Evolutionary conservation across 345 rosid genomes (phyloP), one percentile per base, ranked within the genome.

Genomic region (Xanthoceras sorbifolium): DNA sequence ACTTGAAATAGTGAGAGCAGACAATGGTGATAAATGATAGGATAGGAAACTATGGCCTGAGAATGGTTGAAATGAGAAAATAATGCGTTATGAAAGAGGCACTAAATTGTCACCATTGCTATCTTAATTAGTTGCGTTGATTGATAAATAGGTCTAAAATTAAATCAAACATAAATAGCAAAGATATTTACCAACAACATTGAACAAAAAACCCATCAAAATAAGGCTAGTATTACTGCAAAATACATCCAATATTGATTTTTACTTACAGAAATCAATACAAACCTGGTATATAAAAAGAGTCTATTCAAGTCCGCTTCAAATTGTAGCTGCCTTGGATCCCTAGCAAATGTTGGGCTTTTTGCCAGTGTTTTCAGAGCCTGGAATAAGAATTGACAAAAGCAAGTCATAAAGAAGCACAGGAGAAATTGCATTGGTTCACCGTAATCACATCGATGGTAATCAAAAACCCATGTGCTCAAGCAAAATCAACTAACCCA

Each of bases 291-390:
- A 75, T 79, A 91, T 38, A 94, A 79, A 77, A 94, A 94, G 61
- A 92, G 93, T 28, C 89, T 88, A 81, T 91, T 92, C 29, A 87
- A 84, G 79, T 94, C 97, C 0, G 90, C 87, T 87, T 94, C 97
- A 48, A 90, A 91, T 60, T 92, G 98, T 25, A 94, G 74, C 75
- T 89, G 89, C 84, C 89, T 88, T 36, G 94, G 92, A 78, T 87
- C 82, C 84, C 76, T 91, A 34, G 91, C 87, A 78, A 94, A 92
- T 50, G 89, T 89, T 2, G 85, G 87, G 72, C 90, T 92, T 77
- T 87, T 89, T 29, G 94, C 96, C 28, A 94, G 85, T 75, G 71
- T 77, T 74, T 86, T 89, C 80, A 90, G 91, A 29, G 86, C 97
- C 98, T 94, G 83, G 0, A 82, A 83, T 36, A 60, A 1, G 44